These are phyloP conservation scores for Royoungia palumana DNA, from an alignment of 768 basidiomycete species.

Conservation along the genomic window DNA sequence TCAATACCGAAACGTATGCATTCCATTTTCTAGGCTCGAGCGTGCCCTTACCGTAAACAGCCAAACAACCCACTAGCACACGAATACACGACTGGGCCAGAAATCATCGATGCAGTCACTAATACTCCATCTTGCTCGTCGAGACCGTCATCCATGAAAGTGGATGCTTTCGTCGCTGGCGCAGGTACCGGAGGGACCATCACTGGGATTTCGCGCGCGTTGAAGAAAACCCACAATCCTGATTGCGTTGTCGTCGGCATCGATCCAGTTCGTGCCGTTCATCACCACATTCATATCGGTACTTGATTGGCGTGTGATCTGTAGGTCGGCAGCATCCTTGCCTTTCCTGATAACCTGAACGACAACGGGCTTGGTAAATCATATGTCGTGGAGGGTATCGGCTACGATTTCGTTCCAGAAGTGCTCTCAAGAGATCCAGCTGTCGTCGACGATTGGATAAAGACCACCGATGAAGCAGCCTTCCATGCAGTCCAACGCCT, in stretches of 20 bases:
- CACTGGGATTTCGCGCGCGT: constrained; percentile 77
- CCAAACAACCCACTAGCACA: constrained; percentile 88
- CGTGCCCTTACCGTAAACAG: constrained; percentile 31
- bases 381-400: constrained; percentile 95
- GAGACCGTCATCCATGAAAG: constrained; percentile 64
- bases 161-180: constrained; percentile 79
- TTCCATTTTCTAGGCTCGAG: not conserved
- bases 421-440: constrained; percentile 65
- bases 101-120: constrained; percentile 79
- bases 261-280: constrained; percentile 68
- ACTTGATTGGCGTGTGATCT: constrained; percentile 10
- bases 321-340: constrained; percentile 89
- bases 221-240: constrained; percentile 76
- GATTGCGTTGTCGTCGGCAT: constrained; percentile 76
- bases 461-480: constrained; percentile 77
- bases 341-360: constrained; percentile 66
- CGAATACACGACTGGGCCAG: constrained; percentile 85
- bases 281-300: not conserved
- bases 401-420: constrained; percentile 89
- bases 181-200: constrained; percentile 96
- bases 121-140: constrained; percentile 58
- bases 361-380: constrained; percentile 37
- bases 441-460: constrained; percentile 78
- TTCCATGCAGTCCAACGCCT: constrained; percentile 71
- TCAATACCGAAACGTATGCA: constrained; percentile 77